A percentile compares a stretch with the other conserved stretches of the same genome.
Conservation (phyloP, 1,284 basidiomycete species). For the Moesziomyces parantarcticus region DNA sequence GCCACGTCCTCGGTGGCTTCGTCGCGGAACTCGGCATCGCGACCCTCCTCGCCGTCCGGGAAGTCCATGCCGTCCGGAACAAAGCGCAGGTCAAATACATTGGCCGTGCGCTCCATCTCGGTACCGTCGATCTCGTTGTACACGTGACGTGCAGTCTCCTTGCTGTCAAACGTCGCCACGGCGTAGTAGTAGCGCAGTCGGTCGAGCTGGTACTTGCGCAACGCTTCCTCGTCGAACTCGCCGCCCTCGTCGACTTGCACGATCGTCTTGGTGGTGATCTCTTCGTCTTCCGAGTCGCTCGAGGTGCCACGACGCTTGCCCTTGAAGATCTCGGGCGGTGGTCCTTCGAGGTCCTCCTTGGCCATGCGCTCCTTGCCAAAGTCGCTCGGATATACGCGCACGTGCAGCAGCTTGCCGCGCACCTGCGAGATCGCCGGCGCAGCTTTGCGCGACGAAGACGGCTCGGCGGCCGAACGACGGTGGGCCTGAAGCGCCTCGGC, state of each 20-base stretch:
- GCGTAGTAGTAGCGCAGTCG: conserved; percentile 96
- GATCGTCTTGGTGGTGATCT: conserved; percentile 66
- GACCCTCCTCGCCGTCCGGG: conserved; percentile 75
- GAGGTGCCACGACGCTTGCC: conserved; percentile 68
- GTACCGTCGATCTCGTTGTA: conserved; percentile 90
- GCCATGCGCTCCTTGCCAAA: conserved; percentile 91
- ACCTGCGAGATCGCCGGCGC: conserved; percentile 48
- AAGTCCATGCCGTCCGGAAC: conserved; percentile 85
- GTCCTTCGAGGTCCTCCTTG: conserved; percentile 88
- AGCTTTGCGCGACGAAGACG: conserved; percentile 18
- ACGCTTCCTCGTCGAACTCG: conserved; percentile 79
- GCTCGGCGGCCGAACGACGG: conserved; percentile 18
- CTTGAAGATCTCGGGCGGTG: conserved; percentile 83
- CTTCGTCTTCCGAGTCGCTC: conserved; percentile 74
- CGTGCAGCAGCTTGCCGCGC: conserved; percentile 53
- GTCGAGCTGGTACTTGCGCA: conserved; percentile 93
- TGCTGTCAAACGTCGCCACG: conserved; percentile 86
- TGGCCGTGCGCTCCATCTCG: conserved; percentile 95
- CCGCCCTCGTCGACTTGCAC: conserved; percentile 66
- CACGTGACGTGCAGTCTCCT: conserved; percentile 81
- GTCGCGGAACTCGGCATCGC: conserved; percentile 75
- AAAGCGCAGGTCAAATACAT: conserved; percentile 85
- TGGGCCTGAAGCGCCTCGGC: conserved; percentile 31
- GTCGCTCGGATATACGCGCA: conserved; percentile 86
- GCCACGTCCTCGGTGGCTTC: conserved; percentile 78